phyloP scores from a whole-genome alignment of 2,329 filamentous ascomycete genomes.

The Ophiocordyceps camponoti-floridani region DNA sequence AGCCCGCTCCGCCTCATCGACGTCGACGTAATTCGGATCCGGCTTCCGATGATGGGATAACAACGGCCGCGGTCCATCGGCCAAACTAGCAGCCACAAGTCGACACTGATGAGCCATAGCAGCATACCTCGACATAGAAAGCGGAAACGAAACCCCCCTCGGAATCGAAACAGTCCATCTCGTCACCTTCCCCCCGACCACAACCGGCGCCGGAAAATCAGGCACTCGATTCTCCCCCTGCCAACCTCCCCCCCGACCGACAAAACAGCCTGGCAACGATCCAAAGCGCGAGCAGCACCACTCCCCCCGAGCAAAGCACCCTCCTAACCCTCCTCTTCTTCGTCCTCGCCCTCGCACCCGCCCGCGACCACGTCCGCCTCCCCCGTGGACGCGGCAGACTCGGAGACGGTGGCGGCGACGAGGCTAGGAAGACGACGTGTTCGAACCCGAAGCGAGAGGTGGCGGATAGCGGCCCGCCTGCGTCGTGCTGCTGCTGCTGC shows the following conservation, averaged over 20 bases:
- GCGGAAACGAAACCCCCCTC: conserved; percentile 43
- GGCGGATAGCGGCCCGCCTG: conserved; percentile 29
- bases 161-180: conserved; percentile 77
- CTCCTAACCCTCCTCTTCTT: neutral
- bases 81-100: conserved; percentile 30
- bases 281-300: neutral
- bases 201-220: conserved; percentile 52
- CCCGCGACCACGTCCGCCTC: neutral
- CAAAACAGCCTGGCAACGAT: neutral
- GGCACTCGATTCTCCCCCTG: conserved; percentile 52
- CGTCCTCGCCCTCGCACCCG: neutral
- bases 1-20: conserved; percentile 48
- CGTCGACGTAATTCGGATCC: conserved; percentile 57
- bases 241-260: conserved; percentile 33
- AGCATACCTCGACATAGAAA: conserved; percentile 48
- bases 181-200: conserved; percentile 43
- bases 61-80: too few relatives aligned
- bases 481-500: conserved; percentile 17
- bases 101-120: conserved; percentile 57
- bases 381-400: conserved; percentile 28
- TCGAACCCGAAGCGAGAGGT: conserved; percentile 49
- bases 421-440: conserved; percentile 35
- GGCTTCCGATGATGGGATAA: conserved; percentile 11
- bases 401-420: conserved; percentile 49
- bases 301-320: neutral